These are phyloP conservation scores for Rubroboletus pulcherrimus DNA, from an alignment of 768 basidiomycete species.

Conservation along the genomic window DNA sequence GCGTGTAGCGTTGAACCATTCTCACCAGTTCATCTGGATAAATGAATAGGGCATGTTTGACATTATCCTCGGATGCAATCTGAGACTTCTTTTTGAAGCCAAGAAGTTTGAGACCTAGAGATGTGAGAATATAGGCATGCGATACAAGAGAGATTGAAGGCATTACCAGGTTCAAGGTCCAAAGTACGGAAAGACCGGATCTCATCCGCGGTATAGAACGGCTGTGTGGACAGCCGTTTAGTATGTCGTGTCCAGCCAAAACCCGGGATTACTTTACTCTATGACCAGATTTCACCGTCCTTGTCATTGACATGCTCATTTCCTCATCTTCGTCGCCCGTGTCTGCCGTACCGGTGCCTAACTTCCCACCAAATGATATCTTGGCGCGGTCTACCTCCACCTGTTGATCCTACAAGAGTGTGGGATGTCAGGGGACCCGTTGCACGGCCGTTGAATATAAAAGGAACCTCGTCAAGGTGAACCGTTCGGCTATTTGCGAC, in stretches of 20 bases:
- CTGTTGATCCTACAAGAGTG: conserved; percentile 24
- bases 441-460: neutral
- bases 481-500: conserved; percentile 66
- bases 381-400: conserved; percentile 25
- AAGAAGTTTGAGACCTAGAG: conserved; percentile 78
- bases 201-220: conserved; percentile 84
- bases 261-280: conserved; percentile 37
- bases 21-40: conserved; percentile 85
- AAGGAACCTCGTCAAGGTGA: conserved; percentile 66
- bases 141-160: neutral
- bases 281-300: conserved; percentile 48
- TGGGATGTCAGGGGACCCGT: conserved; percentile 2
- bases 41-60: conserved; percentile 89
- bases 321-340: conserved; percentile 35
- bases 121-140: neutral
- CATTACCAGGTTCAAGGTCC: conserved; percentile 68
- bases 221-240: conserved; percentile 38
- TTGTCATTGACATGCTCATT: conserved; percentile 33
- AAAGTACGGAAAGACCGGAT: conserved; percentile 78
- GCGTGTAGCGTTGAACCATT: conserved; percentile 11
- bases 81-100: conserved; percentile 80
- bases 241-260: neutral
- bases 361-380: conserved; percentile 30
- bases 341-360: conserved; percentile 36
- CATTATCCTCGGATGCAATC: conserved; percentile 80